Evolutionary conservation across 148 eudicot species (phyloP), one percentile per base, ranked within the genome.

Genomic region (Oxyria digyna): DNA sequence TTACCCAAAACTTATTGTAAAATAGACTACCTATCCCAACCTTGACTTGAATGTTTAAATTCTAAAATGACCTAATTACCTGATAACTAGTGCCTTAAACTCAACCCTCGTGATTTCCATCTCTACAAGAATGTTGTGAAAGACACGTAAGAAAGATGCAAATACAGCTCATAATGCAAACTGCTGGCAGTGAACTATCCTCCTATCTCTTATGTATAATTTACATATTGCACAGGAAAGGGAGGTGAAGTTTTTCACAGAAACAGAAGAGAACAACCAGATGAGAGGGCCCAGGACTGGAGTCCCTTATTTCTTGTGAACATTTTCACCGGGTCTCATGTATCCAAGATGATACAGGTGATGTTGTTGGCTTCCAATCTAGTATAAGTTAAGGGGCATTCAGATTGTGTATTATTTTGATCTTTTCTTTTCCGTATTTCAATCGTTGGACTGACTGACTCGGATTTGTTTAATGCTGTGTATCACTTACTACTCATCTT

Each of bases 281-380:
- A 94, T 94, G 99, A 81, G 99, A 77, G 99, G 99, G 41, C 99
- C 99, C 26, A 88, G 99, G 67, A 86, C 91, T 14, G 99, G 97
- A 75, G 99, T 94, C 62, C 99, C 99, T 11, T 94, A 94, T 83
- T 94, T 94, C 86, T 83, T 94, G 64, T 94, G 76, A 86, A 67
- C 74, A 75, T 69, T 63, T 31, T 63, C 1, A 26, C 66, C 55
- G 55, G 26, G 55, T 52, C 26, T 3, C 29, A 24, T 49, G 55
- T 6, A 10, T 20, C 31, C 14, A 52, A 24, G 14, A 52, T 52
- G 62, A 52, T 23, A 11, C 31, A 27, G 37, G 64, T 57, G 18
- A 57, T 27, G 37, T 27, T 27, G 35, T 11, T 27, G 64, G 18
- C 35, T 57, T 57, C 62, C 62, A 14, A 29, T 57, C 64, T 55